Base-by-base conservation (phyloP, 768 basidiomycete species). In the Coprinopsis strossmayeri region DNA sequence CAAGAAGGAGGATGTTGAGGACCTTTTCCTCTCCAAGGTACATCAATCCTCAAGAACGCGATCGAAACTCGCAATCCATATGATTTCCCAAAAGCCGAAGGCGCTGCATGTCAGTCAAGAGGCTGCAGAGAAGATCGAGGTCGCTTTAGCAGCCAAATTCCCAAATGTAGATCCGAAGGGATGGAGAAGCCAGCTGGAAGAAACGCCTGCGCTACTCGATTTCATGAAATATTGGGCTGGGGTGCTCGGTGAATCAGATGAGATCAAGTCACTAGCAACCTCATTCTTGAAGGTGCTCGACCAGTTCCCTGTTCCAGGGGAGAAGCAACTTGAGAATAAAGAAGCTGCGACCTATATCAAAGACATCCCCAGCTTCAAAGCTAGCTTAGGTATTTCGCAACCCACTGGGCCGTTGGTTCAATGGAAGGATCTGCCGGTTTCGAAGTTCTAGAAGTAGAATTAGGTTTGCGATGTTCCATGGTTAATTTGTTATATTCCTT, bases 31-130 rank as follows among this genome's bases (percentile, higher is more conserved):
- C 34, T 67, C 71, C 13, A 76, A 76, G 46, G 79, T 91, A 44
- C 83, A 91, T 59, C 85, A 84, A 3, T 76, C 72, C 0, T 88
- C 89, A 0, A 53, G 69, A 24, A 75, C 70, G 2, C 82, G 94
- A 32, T 73, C 86, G 12, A 98, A 98, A 66, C 68, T 92, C 45
- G 91, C 93, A 1, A 72, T 90, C 40, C 95, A 94, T 54, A 71
- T 89, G 66, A 70, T 73, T 38, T 91, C 90, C 10, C 82, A 82
- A 59, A 85, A 78, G 62, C 75, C 77, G 15, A 75, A 64, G 5
- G 69, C 70, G 2, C 74, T 73, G 58, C 80, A 73, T 53, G 74
- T 92, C 61, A 88, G 87, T 58, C 59, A 69, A 1, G 72, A 77
- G 3, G 82, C 88, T 3, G 72, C 78, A 30, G 66, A 77, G 49